Evolutionary conservation across 177 flowering plant species (phyloP).

Genomic region (Tripterygium wilfordii): DNA sequence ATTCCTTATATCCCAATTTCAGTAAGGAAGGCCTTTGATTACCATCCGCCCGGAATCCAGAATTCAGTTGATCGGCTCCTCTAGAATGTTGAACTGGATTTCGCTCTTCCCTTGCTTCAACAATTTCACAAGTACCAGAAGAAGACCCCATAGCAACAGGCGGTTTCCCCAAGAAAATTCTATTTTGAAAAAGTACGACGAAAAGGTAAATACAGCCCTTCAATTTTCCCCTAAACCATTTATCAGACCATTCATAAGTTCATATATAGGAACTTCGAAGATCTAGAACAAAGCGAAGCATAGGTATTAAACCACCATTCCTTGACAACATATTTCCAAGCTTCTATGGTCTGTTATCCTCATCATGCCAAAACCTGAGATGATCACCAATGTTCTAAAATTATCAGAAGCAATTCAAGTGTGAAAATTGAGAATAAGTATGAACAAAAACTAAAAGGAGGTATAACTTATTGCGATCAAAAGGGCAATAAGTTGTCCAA

Average conservation of each 20-base stretch:
- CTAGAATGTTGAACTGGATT: constrained; percentile 9
- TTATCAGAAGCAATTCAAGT: too few species aligned
- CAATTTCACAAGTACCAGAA: constrained; percentile 42
- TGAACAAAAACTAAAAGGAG: too few species aligned
- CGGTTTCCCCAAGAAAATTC: not conserved
- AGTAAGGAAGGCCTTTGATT: constrained; percentile 18
- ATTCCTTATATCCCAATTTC: constrained; percentile 24
- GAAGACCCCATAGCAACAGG: constrained; percentile 38
- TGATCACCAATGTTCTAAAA: too few species aligned
- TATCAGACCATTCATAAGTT: not conserved
- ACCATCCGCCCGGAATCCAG: constrained; percentile 14
- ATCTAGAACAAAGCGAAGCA: too few species aligned
- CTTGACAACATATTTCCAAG: not conserved
- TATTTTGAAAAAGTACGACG: not conserved
- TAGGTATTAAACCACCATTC: too few species aligned
- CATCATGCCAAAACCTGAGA: too few species aligned
- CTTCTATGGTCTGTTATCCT: too few species aligned
- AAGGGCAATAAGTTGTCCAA: too few species aligned
- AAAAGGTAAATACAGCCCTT: not conserved
- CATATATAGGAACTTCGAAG: not conserved
- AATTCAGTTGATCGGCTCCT: constrained; percentile 9
- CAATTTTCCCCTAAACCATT: constrained; percentile 3
- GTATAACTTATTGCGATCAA: too few species aligned
- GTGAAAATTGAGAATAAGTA: too few species aligned
- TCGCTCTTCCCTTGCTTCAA: constrained; percentile 39